Base-by-base conservation (phyloP, 2,329 filamentous ascomycete genomes). In the Basipetospora chlamydospora region DNA sequence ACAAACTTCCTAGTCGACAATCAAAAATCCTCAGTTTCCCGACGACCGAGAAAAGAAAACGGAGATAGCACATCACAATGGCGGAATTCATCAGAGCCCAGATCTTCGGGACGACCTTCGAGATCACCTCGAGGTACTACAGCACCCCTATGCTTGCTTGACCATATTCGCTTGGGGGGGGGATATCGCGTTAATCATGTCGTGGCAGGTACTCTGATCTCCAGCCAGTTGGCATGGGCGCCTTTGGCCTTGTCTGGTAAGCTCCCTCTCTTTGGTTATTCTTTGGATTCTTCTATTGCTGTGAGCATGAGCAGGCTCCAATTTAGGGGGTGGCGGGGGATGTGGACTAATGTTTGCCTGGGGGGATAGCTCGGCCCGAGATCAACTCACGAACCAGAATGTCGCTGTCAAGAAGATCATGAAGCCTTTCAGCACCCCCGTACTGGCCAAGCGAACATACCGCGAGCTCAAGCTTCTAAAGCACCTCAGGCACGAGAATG, bases 341-440 rank as follows among this genome's bases (percentile, higher is more conserved):
- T n/a, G n/a, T n/a, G n/a, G n/a, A n/a, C n/a, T n/a, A n/a, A n/a
- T n/a, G n/a, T n/a, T n/a, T n/a, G n/a, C n/a, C n/a, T n/a, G n/a
- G n/a, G n/a, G n/a, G n/a, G n/a, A 15, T 18, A 96, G 88, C 63
- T 96, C 90, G 45, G 90, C 90, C 40, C 88, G 86, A 63, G 90
- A 98, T 60, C 87, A 96, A 66, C 85, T 98, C 61, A 96, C 90
- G 42, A 83, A 75, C 57, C 87, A 95, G 60, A 86, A 87, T 61
- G 90, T 98, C 43, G 90, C 90, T 41, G 87, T 98, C 57, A 98
- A 98, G 74, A 98, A 98, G 75, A 98, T 98, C 55, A 96, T 98
- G 88, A 98, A 96, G 69, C 90, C 90, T 8, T 98, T 98, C 64
- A 95, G 87, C 70, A 98, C 90, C n/a, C 87, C 90, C 1, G 90